These are phyloP conservation scores for Annulohypoxylon maeteangense DNA, from an alignment of 495 filamentous ascomycete species.

Conservation along the genomic window DNA sequence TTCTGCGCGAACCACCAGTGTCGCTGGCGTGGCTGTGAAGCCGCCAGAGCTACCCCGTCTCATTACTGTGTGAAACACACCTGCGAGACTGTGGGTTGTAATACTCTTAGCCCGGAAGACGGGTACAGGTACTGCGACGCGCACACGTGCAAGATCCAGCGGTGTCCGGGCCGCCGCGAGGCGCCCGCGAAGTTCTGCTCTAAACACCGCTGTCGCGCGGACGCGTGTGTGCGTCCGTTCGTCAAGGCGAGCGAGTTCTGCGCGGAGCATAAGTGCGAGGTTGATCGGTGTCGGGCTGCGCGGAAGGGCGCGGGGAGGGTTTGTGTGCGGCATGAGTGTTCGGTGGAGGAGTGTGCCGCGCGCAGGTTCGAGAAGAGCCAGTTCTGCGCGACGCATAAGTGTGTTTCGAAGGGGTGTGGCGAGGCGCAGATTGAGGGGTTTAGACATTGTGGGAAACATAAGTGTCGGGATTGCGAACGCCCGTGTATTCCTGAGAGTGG, in stretches of 20 bases:
- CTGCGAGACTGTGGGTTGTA: slow-evolving; percentile 27
- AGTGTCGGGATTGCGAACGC: slow-evolving; percentile 33
- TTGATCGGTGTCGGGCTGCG: slow-evolving; percentile 28
- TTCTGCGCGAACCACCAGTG: slow-evolving; percentile 33
- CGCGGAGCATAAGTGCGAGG: slow-evolving; percentile 32
- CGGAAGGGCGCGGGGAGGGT: slow-evolving; percentile 4
- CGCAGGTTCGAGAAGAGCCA: slow-evolving; percentile 25
- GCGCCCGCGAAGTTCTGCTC: slow-evolving; percentile 25
- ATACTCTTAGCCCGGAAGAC: slow-evolving; percentile 25
- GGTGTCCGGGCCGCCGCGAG: slow-evolving; percentile 26
- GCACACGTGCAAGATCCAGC: slow-evolving; percentile 32
- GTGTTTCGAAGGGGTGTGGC: slow-evolving; percentile 30
- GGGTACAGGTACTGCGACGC: slow-evolving; percentile 28
- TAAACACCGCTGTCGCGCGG: slow-evolving; percentile 23
- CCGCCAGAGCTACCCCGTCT: neutral
- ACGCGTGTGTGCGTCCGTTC: slow-evolving; percentile 15
- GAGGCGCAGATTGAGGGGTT: slow-evolving; percentile 15
- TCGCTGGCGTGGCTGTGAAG: slow-evolving; percentile 34
- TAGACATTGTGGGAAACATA: slow-evolving; percentile 30
- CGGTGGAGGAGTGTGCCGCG: slow-evolving; percentile 15
- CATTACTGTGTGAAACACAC: slow-evolving; percentile 33
- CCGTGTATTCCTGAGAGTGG: slow-evolving; percentile 31
- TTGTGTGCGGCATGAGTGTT: slow-evolving; percentile 32
- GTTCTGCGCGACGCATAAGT: slow-evolving; percentile 39
- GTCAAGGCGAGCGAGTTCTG: slow-evolving; percentile 27